Conservation (phyloP, 768 basidiomycete genomes). For the Kwoniella dendrophila region DNA sequence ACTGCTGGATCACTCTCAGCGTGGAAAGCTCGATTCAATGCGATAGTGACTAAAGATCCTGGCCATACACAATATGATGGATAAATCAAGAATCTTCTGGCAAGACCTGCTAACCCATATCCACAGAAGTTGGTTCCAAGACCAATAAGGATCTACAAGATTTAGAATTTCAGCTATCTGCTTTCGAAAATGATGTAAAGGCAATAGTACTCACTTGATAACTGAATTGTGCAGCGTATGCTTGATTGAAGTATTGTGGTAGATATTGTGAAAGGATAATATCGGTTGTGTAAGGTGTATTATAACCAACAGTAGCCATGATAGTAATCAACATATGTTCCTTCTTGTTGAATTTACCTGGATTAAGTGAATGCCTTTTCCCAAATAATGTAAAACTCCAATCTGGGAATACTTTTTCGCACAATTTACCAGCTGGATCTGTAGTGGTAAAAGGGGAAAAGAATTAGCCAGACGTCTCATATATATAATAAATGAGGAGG, state of each 20-base stretch:
- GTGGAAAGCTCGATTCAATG: conserved; percentile 54
- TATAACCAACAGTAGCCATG: conserved; percentile 47
- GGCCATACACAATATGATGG: conserved; percentile 63
- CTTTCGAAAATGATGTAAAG: not conserved
- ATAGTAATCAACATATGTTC: conserved; percentile 53
- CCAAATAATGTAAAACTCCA: conserved; percentile 33
- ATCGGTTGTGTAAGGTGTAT: conserved; percentile 44
- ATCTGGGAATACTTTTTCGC: conserved; percentile 31
- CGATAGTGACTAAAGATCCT: conserved; percentile 32
- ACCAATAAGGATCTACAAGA: conserved; percentile 61
- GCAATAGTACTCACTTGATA: conserved; percentile 19
- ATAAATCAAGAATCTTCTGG: conserved; percentile 86
- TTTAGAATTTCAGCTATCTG: conserved; percentile 11
- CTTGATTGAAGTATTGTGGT: conserved; percentile 43
- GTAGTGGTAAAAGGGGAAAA: conserved; percentile 6
- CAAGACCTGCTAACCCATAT: conserved; percentile 85
- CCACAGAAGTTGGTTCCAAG: conserved; percentile 87
- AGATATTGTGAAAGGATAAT: conserved; percentile 37
- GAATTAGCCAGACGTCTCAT: too few species aligned
- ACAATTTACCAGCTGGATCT: conserved; percentile 36
- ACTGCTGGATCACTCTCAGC: conserved; percentile 79
- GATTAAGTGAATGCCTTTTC: conserved; percentile 35
- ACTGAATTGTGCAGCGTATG: conserved; percentile 45
- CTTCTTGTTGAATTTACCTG: conserved; percentile 49
- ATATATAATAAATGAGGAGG: too few species aligned